A percentile compares a stretch with the other conserved stretches of the same genome.
Conservation (phyloP, 2,329 filamentous ascomycete genomes). For the Rhinocladiella mackenziei region DNA sequence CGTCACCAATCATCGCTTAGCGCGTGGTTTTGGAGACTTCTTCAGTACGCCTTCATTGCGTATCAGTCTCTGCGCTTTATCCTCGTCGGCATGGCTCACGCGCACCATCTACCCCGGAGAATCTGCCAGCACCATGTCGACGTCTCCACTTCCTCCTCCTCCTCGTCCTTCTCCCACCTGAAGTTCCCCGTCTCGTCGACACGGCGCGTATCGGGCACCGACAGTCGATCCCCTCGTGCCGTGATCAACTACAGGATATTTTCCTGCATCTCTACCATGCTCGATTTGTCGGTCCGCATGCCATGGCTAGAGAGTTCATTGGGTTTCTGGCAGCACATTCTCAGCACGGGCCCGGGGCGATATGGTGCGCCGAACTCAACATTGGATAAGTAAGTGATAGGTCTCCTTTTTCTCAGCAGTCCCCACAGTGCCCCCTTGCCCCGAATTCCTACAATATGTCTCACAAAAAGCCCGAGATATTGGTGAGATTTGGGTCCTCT, state of each 20-base stretch:
- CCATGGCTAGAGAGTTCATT: constrained; percentile 79
- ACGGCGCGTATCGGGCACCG: constrained; percentile 28
- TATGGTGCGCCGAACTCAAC: constrained; percentile 70
- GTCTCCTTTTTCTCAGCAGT: constrained; percentile 29
- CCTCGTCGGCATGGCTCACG: constrained; percentile 35
- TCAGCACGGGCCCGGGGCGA: constrained; percentile 68
- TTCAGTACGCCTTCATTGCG: constrained; percentile 50
- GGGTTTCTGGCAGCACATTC: constrained; percentile 70
- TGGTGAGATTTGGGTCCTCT: constrained; percentile 4
- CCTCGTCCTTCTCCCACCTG: constrained; percentile 12
- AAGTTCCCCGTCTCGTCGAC: constrained; percentile 9
- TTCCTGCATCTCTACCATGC: constrained; percentile 66
- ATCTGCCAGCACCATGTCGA: constrained; percentile 24
- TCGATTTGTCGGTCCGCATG: constrained; percentile 76
- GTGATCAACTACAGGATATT: constrained; percentile 74
- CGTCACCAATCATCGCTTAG: constrained; percentile 36
- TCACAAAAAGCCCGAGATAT: constrained; percentile 7
- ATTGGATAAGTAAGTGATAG: constrained; percentile 79
- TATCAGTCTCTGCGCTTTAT: constrained; percentile 64
- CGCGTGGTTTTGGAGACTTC: constrained; percentile 48
- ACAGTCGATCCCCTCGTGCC: constrained; percentile 47
- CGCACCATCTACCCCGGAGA: constrained; percentile 21
- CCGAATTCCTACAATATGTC: constrained; percentile 5
- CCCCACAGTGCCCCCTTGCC: constrained; percentile 7
- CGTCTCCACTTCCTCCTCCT: constrained; percentile 12